These are phyloP conservation scores for Trichoderma koningii DNA, from an alignment of 2,329 filamentous ascomycete genomes.

Conservation along the genomic window DNA sequence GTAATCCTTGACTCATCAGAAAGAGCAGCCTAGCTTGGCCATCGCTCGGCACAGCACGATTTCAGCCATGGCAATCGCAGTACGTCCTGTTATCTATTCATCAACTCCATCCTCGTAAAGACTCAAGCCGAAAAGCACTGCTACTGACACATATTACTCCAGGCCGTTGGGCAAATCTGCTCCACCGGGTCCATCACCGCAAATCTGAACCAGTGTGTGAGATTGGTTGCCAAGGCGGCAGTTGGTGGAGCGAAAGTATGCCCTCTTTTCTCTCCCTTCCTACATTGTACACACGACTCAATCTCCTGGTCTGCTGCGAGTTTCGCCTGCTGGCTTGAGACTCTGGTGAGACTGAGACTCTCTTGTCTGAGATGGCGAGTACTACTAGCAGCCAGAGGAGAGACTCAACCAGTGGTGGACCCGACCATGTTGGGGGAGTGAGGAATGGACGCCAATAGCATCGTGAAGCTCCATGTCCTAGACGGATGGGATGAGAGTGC, in stretches of 20 bases:
- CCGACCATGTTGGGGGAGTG: neutral
- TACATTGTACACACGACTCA: neutral
- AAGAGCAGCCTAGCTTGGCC: no score
- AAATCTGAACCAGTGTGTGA: conserved; percentile 78
- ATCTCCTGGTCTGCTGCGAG: neutral
- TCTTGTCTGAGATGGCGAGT: conserved; percentile 15
- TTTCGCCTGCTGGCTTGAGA: conserved; percentile 13
- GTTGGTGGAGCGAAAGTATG: conserved; percentile 74
- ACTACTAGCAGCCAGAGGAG: neutral
- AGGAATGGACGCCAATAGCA: neutral
- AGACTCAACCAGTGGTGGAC: no score
- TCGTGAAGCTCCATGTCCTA: neutral
- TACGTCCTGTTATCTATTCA: neutral
- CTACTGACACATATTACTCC: neutral
- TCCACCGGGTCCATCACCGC: conserved; percentile 75
- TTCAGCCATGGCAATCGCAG: neutral
- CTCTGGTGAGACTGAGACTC: conserved; percentile 10
- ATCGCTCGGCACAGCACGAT: no score
- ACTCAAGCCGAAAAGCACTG: no score
- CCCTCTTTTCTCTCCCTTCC: neutral
- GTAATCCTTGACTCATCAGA: no score
- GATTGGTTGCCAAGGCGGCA: conserved; percentile 71
- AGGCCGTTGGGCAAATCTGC: conserved; percentile 86
- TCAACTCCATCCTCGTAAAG: no score
- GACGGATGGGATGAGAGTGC: neutral